Evolutionary conservation across 495 filamentous ascomycete genomes (phyloP).

Genomic region (Hypoxylon fuscum): DNA sequence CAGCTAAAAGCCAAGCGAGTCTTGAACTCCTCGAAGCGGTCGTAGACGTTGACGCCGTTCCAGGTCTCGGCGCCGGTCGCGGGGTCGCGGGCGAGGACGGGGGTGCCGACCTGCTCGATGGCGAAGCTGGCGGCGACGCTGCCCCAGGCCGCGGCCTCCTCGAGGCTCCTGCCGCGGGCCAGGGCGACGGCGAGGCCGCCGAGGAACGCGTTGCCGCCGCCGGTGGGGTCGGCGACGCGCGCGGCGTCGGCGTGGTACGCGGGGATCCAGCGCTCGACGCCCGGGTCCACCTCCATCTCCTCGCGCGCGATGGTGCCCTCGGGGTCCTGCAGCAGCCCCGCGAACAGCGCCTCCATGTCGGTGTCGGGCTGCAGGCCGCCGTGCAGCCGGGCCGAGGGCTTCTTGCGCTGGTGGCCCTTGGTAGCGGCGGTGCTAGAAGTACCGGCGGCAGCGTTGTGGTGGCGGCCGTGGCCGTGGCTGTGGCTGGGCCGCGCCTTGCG

Average conservation of each 20-base stretch:
- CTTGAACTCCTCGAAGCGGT: constrained; percentile 63
- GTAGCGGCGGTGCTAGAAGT: too few relatives aligned
- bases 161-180: constrained; percentile 67
- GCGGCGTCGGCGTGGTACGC: constrained; percentile 58
- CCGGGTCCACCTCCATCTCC: constrained; percentile 66
- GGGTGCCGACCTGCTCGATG: constrained; percentile 92
- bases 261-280: constrained; percentile 66
- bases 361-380: constrained; percentile 60
- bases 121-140: constrained; percentile 91
- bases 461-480: too few relatives aligned
- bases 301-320: constrained; percentile 63
- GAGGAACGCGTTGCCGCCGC: constrained; percentile 94
- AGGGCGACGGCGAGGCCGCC: constrained; percentile 84
- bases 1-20: constrained; percentile 40
- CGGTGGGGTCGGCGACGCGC: constrained; percentile 87
- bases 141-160: constrained; percentile 78
- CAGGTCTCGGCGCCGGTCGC: constrained; percentile 72
- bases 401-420: constrained; percentile 50
- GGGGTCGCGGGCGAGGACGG: constrained; percentile 62
- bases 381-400: constrained; percentile 47
- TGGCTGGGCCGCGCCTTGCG: constrained; percentile 28
- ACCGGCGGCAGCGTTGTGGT: too few relatives aligned
- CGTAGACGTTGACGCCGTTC: constrained; percentile 71
- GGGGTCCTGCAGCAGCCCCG: constrained; percentile 57
- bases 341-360: constrained; percentile 63